Conservation (phyloP, 2,329 filamentous ascomycete species). For the Dactylonectria estremocensis region DNA sequence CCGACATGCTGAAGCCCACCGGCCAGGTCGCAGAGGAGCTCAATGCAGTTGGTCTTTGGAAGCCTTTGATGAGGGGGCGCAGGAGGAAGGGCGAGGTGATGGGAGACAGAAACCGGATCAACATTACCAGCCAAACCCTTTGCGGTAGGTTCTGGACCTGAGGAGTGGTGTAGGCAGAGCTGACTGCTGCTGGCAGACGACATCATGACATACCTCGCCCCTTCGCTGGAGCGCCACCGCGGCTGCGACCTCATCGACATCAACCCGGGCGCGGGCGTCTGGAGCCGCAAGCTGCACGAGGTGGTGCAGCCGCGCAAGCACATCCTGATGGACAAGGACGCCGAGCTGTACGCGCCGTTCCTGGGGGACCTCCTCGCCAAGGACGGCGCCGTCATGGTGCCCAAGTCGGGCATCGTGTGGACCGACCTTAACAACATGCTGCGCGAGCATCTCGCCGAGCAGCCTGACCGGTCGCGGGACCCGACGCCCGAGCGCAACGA, state of each 20-base stretch:
- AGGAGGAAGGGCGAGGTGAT: slow-evolving; percentile 28
- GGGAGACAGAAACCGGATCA: slow-evolving; percentile 61
- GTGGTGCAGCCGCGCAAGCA: slow-evolving; percentile 85
- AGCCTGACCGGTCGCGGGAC: slow-evolving; percentile 56
- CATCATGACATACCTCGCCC: slow-evolving; percentile 77
- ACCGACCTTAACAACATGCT: slow-evolving; percentile 71
- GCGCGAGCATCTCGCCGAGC: slow-evolving; percentile 66
- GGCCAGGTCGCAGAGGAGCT: slow-evolving; percentile 44
- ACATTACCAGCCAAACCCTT: slow-evolving; percentile 67
- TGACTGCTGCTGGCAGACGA: slow-evolving; percentile 67
- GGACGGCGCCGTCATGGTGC: slow-evolving; percentile 65
- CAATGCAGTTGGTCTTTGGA: slow-evolving; percentile 48
- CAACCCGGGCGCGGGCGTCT: slow-evolving; percentile 84
- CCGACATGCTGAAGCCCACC: slow-evolving; percentile 20
- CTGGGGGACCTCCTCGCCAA: slow-evolving; percentile 71
- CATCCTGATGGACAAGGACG: slow-evolving; percentile 83
- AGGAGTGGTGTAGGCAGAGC: background rate
- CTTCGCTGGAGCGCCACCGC: slow-evolving; percentile 76
- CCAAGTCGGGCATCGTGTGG: slow-evolving; percentile 73
- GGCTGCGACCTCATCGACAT: slow-evolving; percentile 91
- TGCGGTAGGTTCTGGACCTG: slow-evolving; percentile 65
- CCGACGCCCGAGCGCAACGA: slow-evolving; percentile 72
- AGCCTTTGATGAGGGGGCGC: slow-evolving; percentile 16
- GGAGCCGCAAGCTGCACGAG: slow-evolving; percentile 83
- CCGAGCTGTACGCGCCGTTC: slow-evolving; percentile 70